phyloP scores from a whole-genome alignment of 1,284 basidiomycete species.

The Meira miltonrushii region DNA sequence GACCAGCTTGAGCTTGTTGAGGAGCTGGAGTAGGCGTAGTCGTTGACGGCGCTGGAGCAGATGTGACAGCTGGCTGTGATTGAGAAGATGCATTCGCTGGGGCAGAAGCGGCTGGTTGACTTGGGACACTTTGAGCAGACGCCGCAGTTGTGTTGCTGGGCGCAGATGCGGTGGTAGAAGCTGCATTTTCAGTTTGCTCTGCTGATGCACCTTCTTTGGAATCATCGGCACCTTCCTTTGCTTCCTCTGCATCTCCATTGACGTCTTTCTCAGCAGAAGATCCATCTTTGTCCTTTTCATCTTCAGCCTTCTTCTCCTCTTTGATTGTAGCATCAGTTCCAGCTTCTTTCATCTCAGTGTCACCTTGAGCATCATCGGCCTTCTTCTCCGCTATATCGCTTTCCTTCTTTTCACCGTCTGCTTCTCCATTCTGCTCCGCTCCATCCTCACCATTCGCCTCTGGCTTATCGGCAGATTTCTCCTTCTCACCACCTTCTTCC shows the following conservation, averaged over 20 bases:
- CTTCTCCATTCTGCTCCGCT: neutral
- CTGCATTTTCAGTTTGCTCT: neutral
- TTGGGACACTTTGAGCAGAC: neutral
- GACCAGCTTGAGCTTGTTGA: neutral
- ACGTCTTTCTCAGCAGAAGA: constrained; percentile 24
- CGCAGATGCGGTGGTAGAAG: neutral
- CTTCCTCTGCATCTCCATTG: neutral
- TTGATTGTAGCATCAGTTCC: neutral
- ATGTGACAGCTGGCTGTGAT: neutral
- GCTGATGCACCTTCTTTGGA: neutral
- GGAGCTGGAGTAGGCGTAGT: neutral
- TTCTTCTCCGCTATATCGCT: neutral
- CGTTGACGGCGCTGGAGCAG: no score
- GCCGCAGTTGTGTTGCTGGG: neutral
- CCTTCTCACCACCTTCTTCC: constrained; percentile 1
- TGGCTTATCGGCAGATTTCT: neutral
- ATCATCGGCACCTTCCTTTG: constrained; percentile 3
- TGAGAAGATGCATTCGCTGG: neutral
- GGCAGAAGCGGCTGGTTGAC: neutral
- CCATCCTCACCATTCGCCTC: neutral
- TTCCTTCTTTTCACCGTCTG: neutral
- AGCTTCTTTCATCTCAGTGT: neutral
- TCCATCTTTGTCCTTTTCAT: constrained; percentile 1
- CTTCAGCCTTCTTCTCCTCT: constrained; percentile 6
- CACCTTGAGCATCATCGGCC: neutral